Conservation (phyloP, 2,329 filamentous ascomycete species). For the Colletotrichum sp. region DNA sequence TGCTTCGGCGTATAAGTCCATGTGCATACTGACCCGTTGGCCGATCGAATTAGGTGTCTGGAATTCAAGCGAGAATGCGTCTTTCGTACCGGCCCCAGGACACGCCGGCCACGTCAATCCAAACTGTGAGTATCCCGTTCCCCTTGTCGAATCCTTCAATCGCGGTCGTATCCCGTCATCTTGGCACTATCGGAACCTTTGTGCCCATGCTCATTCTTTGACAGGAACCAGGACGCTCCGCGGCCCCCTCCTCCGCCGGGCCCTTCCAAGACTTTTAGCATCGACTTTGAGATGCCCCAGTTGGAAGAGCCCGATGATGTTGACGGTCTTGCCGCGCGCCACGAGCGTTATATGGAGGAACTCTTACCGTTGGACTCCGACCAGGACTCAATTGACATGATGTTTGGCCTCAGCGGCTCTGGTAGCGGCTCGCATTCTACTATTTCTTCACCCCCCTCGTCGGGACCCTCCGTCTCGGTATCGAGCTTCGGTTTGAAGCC, state of each 20-base stretch:
- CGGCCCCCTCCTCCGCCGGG: constrained; percentile 37
- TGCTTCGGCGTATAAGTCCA: constrained; percentile 9
- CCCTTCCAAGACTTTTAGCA: constrained; percentile 56
- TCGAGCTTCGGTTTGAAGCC: constrained; percentile 51
- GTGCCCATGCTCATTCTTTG: constrained; percentile 23
- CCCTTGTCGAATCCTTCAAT: not conserved
- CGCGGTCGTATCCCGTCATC: not conserved
- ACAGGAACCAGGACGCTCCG: constrained; percentile 21
- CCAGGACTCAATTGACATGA: constrained; percentile 12
- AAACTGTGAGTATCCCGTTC: constrained; percentile 43
- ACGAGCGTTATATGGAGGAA: constrained; percentile 46
- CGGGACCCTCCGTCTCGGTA: constrained; percentile 33
- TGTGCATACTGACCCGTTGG: not conserved
- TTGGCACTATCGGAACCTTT: not conserved
- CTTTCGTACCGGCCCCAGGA: constrained; percentile 54
- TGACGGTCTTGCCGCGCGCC: constrained; percentile 47
- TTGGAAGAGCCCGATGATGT: constrained; percentile 44
- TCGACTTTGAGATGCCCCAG: constrained; percentile 54
- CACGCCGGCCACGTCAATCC: constrained; percentile 49
- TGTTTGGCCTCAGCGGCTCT: constrained; percentile 2
- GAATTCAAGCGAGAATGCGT: constrained; percentile 60
- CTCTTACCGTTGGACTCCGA: constrained; percentile 38
- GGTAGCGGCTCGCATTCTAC: constrained; percentile 1
- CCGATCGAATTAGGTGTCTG: constrained; percentile 47
- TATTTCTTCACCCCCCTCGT: constrained; percentile 24